Base-by-base conservation (phyloP, 2,329 filamentous ascomycete genomes). In the Aschersonia sp. region DNA sequence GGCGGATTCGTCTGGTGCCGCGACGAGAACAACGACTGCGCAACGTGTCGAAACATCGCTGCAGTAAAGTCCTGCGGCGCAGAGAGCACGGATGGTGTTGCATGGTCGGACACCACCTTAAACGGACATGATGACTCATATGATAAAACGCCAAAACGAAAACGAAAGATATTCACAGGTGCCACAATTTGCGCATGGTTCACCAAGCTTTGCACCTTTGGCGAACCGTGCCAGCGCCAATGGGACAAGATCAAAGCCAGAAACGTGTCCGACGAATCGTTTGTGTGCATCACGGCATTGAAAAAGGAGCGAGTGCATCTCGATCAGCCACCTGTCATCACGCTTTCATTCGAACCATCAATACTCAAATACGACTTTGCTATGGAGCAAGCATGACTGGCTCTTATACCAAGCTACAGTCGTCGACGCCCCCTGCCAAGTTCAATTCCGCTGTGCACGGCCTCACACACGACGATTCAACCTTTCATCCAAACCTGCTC, bases 211-310 rank as follows among this genome's bases (percentile, higher is more conserved):
- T 22, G 30, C 31, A 6, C 10, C 29, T 11, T 31, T 8, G 47
- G 41, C 8, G 43, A 44, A 32, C 42, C 40, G 33, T 35, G 9
- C 2, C 37, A 30, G 42, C 33, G n/a, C 22, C 35, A 42, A 4
- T 46, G 45, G 49, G 35, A 35, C 43, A 8, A 46, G 35, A 39
- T 48, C 2, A n/a, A 42, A 29, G 32, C 22, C 29, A 41, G 41
- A 6, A 45, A 46, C 11, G 42, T 39, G 8, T 48, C 47, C 6
- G 50, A 54, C n/a, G 43, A 45, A 12, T 56, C 55, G 6, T 55
- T 53, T 35, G 52, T 55, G 30, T 55, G 55, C 32, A 31, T 37
- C 30, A 43, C 47, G 22, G 53, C 54, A 40, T 41, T 48, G n/a
- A 45, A 48, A 32, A 45, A 52, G 5, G 51, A 52, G 11, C 35